A percentile compares a stretch with the other conserved stretches of the same genome.
Conservation (phyloP, 345 rosid genomes). For the Dovyalis caffra region DNA sequence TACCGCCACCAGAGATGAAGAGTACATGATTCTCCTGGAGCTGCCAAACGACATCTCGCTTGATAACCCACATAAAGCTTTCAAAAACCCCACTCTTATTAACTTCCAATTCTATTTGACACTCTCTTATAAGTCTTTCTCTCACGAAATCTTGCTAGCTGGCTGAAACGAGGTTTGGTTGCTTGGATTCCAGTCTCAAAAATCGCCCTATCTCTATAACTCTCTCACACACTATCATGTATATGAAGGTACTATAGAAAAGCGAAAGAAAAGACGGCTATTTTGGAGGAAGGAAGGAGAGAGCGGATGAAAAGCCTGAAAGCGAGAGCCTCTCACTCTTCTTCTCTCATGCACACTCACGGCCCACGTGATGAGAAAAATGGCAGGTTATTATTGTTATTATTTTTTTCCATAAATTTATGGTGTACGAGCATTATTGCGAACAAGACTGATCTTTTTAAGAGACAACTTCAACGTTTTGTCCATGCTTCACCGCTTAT, state of each 20-base stretch:
- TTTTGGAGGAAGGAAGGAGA: slow-evolving; percentile 15
- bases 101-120: neutral
- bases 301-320: neutral
- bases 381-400: slow-evolving; percentile 1
- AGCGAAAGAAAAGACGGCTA: slow-evolving; percentile 14
- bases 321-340: neutral
- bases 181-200: neutral
- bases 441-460: neutral
- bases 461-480: neutral
- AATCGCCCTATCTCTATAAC: neutral
- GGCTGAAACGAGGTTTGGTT: neutral
- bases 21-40: slow-evolving; percentile 20
- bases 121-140: neutral
- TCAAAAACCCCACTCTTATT: neutral
- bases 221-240: neutral
- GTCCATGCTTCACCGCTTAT: neutral
- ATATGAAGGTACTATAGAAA: neutral
- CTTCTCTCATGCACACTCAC: slow-evolving; percentile 13
- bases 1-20: slow-evolving; percentile 25
- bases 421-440: neutral
- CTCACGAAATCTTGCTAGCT: neutral
- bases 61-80: slow-evolving; percentile 35
- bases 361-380: slow-evolving; percentile 18
- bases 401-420: neutral
- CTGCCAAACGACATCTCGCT: slow-evolving; percentile 23